A percentile compares a stretch with the other conserved stretches of the same genome.
Evolutionary conservation across 192 early-diverging fungal genomes (phyloP).

Genomic region (Rhizoclosmatium globosum): DNA sequence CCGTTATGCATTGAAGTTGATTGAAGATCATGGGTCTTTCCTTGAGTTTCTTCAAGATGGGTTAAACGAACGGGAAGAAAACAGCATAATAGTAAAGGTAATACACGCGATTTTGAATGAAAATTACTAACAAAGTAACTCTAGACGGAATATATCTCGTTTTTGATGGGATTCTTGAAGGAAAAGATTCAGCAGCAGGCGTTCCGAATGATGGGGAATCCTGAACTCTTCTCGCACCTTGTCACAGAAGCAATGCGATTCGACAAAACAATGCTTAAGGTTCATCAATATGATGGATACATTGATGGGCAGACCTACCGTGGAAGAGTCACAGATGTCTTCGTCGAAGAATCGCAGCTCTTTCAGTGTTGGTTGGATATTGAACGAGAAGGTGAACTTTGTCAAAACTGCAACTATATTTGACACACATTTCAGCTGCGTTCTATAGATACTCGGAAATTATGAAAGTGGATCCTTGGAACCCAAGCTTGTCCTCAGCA

Average conservation of each 20-base stretch:
- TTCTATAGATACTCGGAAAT: not conserved
- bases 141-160: constrained; percentile 27
- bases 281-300: constrained; percentile 10
- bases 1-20: constrained; percentile 11
- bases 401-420: too few species aligned
- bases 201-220: not conserved
- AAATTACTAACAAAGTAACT: not conserved
- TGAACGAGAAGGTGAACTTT: constrained; percentile 16
- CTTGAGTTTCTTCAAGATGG: constrained; percentile 22
- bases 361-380: constrained; percentile 14
- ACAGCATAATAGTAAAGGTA: constrained; percentile 3
- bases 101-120: not conserved
- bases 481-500: not conserved
- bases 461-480: constrained; percentile 31
- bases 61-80: constrained; percentile 7
- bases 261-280: constrained; percentile 23
- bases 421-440: not conserved
- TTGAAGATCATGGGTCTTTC: constrained; percentile 10
- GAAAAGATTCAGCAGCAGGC: constrained; percentile 7
- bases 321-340: not conserved
- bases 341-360: constrained; percentile 9
- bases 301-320: not conserved
- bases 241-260: constrained; percentile 31
- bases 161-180: constrained; percentile 20
- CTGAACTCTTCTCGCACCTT: constrained; percentile 22